Evolutionary conservation across 208 protist genomes (phyloP), one percentile per base, ranked within the genome.

Genomic region (Chromosphaera perkinsii): DNA sequence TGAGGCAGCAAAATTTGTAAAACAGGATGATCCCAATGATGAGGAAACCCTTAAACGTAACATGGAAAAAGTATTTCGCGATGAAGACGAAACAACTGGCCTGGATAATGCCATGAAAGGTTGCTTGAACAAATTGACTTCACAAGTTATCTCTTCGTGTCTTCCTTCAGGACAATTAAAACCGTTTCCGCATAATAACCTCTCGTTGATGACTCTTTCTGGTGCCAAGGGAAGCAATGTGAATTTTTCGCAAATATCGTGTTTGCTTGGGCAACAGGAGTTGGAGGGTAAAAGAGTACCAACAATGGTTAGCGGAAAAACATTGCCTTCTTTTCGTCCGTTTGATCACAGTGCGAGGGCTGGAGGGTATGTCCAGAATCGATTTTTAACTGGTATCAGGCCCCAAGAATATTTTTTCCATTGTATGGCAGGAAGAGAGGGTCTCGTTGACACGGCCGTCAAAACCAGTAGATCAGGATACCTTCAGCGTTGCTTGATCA

Each of bases 391-490:
- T 9, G 97, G 97, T 57, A 91, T 99, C n/a, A 85, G 89, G 2
- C 96, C 97, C 31, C 88, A 94, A 49, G 70, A 77, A 27, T 72
- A 73, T 57, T 69, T 60, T 36, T 69, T 69, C 35, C 63, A 69
- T 51, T 67, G 54, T 57, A 98, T 99, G 95, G 97, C 96, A 27
- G 97, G 97, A 58, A 86, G 97, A 56, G 97, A 99, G 78, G 97
- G 95, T 63, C 83, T 99, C 3, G 95, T 99, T 70, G 97, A 99
- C 84, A 99, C 97, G 22, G 96, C 96, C 29, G 93, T 99, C 24
- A 99, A 99, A 79, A 99, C 97, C 27, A 88, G 91, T 7, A 91
- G 89, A 72, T 97, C 93, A 10, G 97, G 97, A n/a, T 98, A 98
- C 71, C 79, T 98, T 47, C 94, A 98, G 85, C 84, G 81, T 51